Conservation (phyloP, 176 grass and related monocot species). For the Eleusine indica region DNA sequence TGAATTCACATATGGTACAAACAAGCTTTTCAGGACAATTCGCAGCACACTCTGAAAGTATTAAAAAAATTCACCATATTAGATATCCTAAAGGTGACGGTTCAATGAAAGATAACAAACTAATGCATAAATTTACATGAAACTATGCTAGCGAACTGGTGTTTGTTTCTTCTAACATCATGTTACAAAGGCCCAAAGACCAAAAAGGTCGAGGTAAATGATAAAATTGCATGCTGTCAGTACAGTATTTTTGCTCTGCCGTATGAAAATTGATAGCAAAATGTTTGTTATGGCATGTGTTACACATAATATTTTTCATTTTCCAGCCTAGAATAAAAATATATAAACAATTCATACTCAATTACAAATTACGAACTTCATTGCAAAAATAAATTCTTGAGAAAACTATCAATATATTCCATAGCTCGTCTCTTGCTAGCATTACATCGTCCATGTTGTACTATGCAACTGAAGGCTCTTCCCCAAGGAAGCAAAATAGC, state of each 20-base stretch:
- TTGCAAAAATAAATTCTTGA: background rate
- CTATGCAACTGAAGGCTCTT: background rate
- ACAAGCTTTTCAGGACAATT: constrained; percentile 66
- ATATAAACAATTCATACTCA: constrained; percentile 1
- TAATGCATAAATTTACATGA: background rate
- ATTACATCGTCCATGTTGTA: background rate
- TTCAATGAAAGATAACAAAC: constrained; percentile 8
- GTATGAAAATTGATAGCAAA: background rate
- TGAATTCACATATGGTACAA: constrained; percentile 80
- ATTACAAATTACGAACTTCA: background rate
- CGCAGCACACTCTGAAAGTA: constrained; percentile 53
- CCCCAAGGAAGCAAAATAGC: background rate
- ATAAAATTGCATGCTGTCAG: background rate
- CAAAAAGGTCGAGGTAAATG: background rate
- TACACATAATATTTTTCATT: background rate
- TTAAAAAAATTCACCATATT: constrained; percentile 26
- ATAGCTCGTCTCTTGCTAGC: background rate
- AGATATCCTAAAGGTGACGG: constrained; percentile 4
- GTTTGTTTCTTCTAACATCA: constrained; percentile 9
- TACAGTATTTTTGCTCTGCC: background rate
- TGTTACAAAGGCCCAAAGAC: background rate
- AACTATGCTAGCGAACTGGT: background rate
- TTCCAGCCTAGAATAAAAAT: background rate
- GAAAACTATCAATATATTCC: background rate
- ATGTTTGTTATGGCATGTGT: background rate